Evolutionary conservation across 2,329 filamentous ascomycete species (phyloP).

Genomic region (Corinectria fuckeliana): DNA sequence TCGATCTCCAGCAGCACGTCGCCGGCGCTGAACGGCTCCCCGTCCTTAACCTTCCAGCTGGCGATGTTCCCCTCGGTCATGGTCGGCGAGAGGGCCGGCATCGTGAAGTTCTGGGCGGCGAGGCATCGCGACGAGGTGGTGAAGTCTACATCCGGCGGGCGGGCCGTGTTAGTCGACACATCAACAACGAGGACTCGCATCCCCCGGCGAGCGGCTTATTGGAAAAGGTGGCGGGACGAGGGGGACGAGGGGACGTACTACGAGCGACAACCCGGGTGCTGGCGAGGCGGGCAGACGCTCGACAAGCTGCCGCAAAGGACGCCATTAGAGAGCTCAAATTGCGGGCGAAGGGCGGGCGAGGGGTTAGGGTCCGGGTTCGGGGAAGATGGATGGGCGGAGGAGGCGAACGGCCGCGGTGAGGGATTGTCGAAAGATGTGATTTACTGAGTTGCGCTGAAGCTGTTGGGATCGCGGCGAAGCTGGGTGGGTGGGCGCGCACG

Average conservation of each 20-base stretch:
- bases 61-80: constrained; percentile 95
- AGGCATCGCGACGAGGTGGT: constrained; percentile 66
- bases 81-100: constrained; percentile 89
- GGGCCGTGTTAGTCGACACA: constrained; percentile 28
- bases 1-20: constrained; percentile 92
- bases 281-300: constrained; percentile 66
- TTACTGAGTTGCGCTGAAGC: constrained; percentile 37
- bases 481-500: constrained; percentile 38
- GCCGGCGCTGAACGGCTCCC: constrained; percentile 80
- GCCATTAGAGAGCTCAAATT: constrained; percentile 60
- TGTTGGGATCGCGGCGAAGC: constrained; percentile 44
- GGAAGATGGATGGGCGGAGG: constrained; percentile 20
- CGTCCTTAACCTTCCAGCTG: constrained; percentile 86
- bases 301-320: constrained; percentile 69
- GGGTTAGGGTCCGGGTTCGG: constrained; percentile 32
- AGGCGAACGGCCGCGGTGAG: constrained; percentile 29
- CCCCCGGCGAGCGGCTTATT: constrained; percentile 31
- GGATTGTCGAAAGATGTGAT: constrained; percentile 32
- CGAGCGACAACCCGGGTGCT: constrained; percentile 56
- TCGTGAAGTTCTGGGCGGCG: constrained; percentile 85
- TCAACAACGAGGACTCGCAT: not conserved
- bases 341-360: constrained; percentile 24
- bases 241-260: constrained; percentile 54
- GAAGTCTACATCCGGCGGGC: constrained; percentile 58
- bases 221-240: constrained; percentile 23